phyloP scores from a whole-genome alignment of 2,329 filamentous ascomycete genomes.

The Verruconis gallopava region DNA sequence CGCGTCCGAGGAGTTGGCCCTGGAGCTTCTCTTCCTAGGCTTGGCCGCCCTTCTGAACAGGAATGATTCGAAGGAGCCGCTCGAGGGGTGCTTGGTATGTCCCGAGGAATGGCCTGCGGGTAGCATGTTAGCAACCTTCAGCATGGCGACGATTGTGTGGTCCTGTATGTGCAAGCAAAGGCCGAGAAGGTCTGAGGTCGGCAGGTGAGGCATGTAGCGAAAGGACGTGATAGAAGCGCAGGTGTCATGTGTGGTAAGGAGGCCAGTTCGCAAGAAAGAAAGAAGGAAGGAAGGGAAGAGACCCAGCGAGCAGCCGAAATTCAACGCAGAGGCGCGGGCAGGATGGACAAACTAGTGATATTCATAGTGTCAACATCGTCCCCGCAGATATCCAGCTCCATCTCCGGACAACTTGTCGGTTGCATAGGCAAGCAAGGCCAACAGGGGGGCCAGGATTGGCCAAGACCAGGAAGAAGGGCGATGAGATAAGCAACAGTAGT shows the following conservation, averaged over 20 bases:
- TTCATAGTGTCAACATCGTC: constrained; percentile 3
- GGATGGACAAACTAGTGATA: constrained; percentile 3
- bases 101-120: background rate
- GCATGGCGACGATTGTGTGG: background rate
- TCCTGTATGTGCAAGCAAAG: background rate
- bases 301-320: constrained; percentile 6
- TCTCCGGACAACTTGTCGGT: background rate
- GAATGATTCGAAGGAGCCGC: background rate
- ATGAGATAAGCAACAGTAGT: too few relatives aligned
- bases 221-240: too few relatives aligned
- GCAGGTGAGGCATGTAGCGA: too few relatives aligned
- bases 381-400: background rate
- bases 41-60: background rate
- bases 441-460: too few relatives aligned
- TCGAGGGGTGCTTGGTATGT: background rate
- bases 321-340: constrained; percentile 2
- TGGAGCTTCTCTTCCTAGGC: background rate
- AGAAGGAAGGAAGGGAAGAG: background rate
- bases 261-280: too few relatives aligned
- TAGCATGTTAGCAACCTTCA: background rate
- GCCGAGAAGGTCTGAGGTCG: too few relatives aligned
- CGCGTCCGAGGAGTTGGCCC: background rate
- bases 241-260: too few relatives aligned
- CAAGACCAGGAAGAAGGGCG: too few relatives aligned
- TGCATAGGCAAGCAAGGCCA: too few relatives aligned